Evolutionary conservation across 352 stramenopile genomes (phyloP).

Genomic region (Phytophthora pisi): DNA sequence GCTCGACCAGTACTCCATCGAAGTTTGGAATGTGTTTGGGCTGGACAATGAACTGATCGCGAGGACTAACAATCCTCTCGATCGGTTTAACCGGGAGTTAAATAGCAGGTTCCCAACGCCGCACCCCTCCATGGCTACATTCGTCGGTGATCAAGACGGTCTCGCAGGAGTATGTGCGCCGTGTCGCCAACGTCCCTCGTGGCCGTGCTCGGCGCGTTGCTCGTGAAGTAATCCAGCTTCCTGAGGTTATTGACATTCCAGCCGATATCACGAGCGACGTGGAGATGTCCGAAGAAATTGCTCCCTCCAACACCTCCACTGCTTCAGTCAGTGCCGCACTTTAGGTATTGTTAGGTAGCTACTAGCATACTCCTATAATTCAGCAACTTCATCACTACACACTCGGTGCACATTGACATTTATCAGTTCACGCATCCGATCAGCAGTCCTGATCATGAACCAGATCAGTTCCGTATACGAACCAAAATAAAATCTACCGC

Average conservation of each 20-base stretch:
- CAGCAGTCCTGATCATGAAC: not conserved
- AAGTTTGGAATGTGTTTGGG: slow-evolving; percentile 5
- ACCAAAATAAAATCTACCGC: too few species aligned
- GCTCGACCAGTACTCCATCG: slow-evolving; percentile 1
- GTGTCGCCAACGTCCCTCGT: not conserved
- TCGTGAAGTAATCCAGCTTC: slow-evolving; percentile 1
- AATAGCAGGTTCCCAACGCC: slow-evolving; percentile 2
- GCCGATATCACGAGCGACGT: not conserved
- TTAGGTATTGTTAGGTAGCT: not conserved
- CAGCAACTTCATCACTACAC: not conserved
- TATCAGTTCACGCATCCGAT: not conserved
- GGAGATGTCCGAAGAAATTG: too few species aligned
- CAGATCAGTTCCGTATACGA: too few species aligned
- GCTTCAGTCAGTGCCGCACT: not conserved
- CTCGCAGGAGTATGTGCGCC: slow-evolving; percentile 1
- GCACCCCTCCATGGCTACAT: slow-evolving; percentile 10
- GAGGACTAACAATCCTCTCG: slow-evolving; percentile 2
- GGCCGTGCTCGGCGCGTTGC: not conserved
- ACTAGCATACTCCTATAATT: not conserved
- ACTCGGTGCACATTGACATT: not conserved
- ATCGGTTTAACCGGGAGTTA: slow-evolving; percentile 4
- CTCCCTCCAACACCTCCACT: too few species aligned
- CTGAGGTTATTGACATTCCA: not conserved
- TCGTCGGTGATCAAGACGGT: slow-evolving; percentile 3
- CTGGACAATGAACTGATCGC: slow-evolving; percentile 8